Evolutionary conservation across 805 yeast species (phyloP).

Genomic region (Brettanomyces bruxellensis): DNA sequence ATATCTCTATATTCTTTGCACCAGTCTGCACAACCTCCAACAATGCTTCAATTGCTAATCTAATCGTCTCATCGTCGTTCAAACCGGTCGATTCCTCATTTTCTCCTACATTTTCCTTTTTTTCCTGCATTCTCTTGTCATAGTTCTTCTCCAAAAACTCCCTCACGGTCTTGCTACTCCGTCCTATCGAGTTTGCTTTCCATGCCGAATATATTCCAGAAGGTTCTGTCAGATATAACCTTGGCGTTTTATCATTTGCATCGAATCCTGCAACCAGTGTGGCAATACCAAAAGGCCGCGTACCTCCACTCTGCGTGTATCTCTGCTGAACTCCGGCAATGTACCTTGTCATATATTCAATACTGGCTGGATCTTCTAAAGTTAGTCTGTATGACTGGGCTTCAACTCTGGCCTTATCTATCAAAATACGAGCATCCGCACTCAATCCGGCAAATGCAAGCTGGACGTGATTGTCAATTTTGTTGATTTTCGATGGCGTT

Average conservation of each 20-base stretch:
- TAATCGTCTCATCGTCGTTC: conserved; percentile 62
- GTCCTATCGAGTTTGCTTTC: conserved; percentile 97
- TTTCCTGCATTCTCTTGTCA: conserved; percentile 24
- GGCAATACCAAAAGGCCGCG: conserved; percentile 94
- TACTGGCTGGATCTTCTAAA: conserved; percentile 87
- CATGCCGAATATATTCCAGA: conserved; percentile 95
- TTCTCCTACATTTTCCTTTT: conserved; percentile 92
- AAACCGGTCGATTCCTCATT: conserved; percentile 55
- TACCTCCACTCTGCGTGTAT: conserved; percentile 97
- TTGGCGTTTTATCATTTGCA: conserved; percentile 70
- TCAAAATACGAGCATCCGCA: conserved; percentile 94
- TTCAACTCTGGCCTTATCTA: conserved; percentile 92
- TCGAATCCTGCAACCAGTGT: conserved; percentile 96
- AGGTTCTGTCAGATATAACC: conserved; percentile 91
- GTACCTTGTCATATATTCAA: conserved; percentile 86
- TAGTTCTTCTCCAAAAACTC: conserved; percentile 91
- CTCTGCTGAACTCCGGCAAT: conserved; percentile 98
- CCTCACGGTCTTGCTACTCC: conserved; percentile 89
- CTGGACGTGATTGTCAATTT: conserved; percentile 82
- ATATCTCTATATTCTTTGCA: conserved; percentile 89
- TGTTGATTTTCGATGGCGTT: conserved; percentile 90
- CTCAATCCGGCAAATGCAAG: conserved; percentile 95
- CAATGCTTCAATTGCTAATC: conserved; percentile 75
- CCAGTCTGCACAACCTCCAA: conserved; percentile 98
- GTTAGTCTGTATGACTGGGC: conserved; percentile 92